Evolutionary conservation across 2,329 filamentous ascomycete genomes (phyloP).

Genomic region (Penicillium griseofulvum): DNA sequence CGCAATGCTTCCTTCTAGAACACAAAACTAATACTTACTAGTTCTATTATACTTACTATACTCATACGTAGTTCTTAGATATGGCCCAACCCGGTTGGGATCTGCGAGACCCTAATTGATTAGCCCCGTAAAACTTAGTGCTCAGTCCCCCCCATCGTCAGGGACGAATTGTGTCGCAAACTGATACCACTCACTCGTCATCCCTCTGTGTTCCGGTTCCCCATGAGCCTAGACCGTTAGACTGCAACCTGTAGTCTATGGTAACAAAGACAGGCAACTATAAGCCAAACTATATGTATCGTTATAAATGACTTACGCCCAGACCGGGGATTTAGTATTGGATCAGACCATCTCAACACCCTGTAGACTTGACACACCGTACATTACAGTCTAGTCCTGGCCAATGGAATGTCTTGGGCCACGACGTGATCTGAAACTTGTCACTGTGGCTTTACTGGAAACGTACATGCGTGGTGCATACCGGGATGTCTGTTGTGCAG

Average conservation of each 20-base stretch:
- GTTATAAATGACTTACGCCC: constrained; percentile 6
- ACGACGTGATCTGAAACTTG: constrained; percentile 6
- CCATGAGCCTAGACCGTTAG: neutral
- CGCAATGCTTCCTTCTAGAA: constrained; percentile 3
- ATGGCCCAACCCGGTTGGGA: neutral
- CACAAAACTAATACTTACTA: neutral
- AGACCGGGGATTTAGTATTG: neutral
- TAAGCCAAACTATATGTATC: neutral
- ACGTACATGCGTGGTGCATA: neutral
- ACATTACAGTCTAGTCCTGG: neutral
- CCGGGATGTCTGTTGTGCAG: constrained; percentile 9
- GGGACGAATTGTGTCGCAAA: neutral
- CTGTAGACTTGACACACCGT: neutral
- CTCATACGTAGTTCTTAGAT: neutral
- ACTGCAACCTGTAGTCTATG: neutral
- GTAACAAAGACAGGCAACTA: neutral
- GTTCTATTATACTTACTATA: neutral
- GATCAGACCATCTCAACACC: constrained; percentile 6
- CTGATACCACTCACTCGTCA: neutral
- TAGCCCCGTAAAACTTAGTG: constrained; percentile 4
- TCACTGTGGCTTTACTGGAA: constrained; percentile 6
- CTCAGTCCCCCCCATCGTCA: constrained; percentile 5
- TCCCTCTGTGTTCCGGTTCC: neutral
- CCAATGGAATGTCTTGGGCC: neutral
- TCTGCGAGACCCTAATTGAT: constrained; percentile 2